These are phyloP conservation scores for Liquidambar formosana DNA, from an alignment of 164 flowering plant genomes.

Conservation along the genomic window DNA sequence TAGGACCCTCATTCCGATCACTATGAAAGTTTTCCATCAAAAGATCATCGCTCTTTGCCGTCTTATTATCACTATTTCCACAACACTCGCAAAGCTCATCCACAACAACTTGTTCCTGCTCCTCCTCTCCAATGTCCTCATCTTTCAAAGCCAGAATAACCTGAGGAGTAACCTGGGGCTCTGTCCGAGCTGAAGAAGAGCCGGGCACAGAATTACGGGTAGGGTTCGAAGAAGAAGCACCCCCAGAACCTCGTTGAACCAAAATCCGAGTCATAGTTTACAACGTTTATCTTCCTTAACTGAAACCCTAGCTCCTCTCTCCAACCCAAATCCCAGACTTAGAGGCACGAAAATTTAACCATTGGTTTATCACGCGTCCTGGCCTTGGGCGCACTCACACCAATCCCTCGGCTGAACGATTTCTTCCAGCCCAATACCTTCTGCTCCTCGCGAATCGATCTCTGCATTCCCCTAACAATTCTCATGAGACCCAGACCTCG, in stretches of 20 bases:
- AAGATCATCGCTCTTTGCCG: constrained; percentile 39
- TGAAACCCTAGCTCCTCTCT: constrained; percentile 5
- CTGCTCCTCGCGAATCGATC: constrained; percentile 56
- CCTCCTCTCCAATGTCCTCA: constrained; percentile 56
- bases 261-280: constrained; percentile 78
- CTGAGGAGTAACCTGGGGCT: constrained; percentile 26
- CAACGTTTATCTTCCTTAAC: constrained; percentile 5
- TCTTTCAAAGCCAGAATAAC: constrained; percentile 42
- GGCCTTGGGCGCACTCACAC: constrained; percentile 71
- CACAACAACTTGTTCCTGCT: constrained; percentile 35
- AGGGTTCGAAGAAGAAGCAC: constrained; percentile 70
- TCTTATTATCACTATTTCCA: constrained; percentile 37
- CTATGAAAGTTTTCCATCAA: constrained; percentile 21
- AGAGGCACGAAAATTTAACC: constrained; percentile 28
- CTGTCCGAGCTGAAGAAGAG: constrained; percentile 44
- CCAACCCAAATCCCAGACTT: constrained; percentile 18
- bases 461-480: constrained; percentile 99
- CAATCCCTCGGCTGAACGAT: constrained; percentile 70
- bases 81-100: constrained; percentile 41
- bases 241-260: constrained; percentile 77
- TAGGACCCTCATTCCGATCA: constrained; percentile 25
- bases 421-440: constrained; percentile 53
- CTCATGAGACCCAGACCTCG: constrained; percentile 81
- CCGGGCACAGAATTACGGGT: constrained; percentile 51
- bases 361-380: constrained; percentile 78